Evolutionary conservation across 257 asterid genomes (phyloP).

Genomic region (Gentiana straminea): DNA sequence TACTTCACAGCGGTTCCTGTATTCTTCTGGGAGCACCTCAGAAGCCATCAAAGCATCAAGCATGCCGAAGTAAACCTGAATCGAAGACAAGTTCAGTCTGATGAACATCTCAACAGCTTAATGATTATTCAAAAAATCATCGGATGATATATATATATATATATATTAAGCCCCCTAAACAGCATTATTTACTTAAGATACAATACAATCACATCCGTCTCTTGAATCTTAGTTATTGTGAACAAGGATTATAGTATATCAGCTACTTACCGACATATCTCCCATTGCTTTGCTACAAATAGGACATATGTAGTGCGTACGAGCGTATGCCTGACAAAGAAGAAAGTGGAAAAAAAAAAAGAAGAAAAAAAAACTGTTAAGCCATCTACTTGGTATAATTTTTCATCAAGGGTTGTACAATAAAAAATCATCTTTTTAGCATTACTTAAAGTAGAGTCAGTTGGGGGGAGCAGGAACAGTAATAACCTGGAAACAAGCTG

Average conservation of each 20-base stretch:
- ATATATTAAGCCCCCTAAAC: too few species aligned
- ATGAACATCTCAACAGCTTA: background rate
- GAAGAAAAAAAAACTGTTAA: too few species aligned
- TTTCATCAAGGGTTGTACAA: background rate
- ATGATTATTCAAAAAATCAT: too few species aligned
- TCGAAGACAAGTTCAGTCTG: conserved; percentile 3
- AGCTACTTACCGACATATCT: conserved; percentile 87
- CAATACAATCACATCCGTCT: too few species aligned
- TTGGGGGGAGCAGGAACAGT: background rate
- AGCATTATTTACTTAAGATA: too few species aligned
- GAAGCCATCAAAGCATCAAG: conserved; percentile 93
- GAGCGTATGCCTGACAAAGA: conserved; percentile 67
- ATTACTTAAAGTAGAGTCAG: too few species aligned
- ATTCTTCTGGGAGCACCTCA: conserved; percentile 89
- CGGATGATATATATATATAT: too few species aligned
- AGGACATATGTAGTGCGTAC: conserved; percentile 90
- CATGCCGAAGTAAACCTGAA: conserved; percentile 91
- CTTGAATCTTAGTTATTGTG: too few species aligned
- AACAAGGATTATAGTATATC: conserved; percentile 4
- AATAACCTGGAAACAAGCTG: conserved; percentile 95
- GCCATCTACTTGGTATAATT: too few species aligned
- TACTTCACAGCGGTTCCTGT: conserved; percentile 73
- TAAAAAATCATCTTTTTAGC: background rate
- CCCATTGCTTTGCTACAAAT: conserved; percentile 99
- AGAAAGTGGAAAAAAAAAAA: conserved; percentile 8